phyloP scores from a whole-genome alignment of 306 rosid genomes.

The Corylus heterophylla region DNA sequence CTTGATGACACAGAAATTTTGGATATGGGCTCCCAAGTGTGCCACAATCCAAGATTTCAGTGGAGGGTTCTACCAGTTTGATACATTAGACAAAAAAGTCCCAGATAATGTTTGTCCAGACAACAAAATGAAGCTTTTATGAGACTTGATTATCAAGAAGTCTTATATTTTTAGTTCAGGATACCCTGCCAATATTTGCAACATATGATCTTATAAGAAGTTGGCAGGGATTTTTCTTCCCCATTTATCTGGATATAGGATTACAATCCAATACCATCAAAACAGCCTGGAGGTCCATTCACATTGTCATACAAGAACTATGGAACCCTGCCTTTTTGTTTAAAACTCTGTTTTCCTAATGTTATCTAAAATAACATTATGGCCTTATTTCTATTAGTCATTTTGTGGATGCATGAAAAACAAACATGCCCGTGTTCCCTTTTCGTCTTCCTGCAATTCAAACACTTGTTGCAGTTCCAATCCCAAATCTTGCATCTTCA shows the following conservation, averaged over 20 bases:
- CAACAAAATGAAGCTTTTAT: background rate
- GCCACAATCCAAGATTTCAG: background rate
- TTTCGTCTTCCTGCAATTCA: background rate
- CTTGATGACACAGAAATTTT: background rate
- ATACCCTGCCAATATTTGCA: background rate
- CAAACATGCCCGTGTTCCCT: background rate
- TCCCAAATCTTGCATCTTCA: constrained; percentile 5
- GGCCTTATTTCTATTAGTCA: background rate
- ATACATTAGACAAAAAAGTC: background rate
- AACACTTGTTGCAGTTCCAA: background rate
- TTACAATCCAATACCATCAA: constrained; percentile 5
- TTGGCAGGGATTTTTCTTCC: background rate
- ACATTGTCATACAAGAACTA: background rate
- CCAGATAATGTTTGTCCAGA: background rate
- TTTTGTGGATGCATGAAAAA: background rate
- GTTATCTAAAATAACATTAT: background rate
- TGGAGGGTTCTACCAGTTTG: constrained; percentile 1
- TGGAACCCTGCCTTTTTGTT: background rate
- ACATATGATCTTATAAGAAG: background rate
- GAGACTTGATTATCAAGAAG: background rate
- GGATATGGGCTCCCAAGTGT: background rate
- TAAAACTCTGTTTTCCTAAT: background rate
- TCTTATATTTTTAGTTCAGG: background rate
- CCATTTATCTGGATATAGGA: background rate
- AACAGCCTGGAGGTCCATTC: background rate